These are phyloP conservation scores for Fistulinella prunicolor DNA, from an alignment of 768 basidiomycete species.

Conservation along the genomic window DNA sequence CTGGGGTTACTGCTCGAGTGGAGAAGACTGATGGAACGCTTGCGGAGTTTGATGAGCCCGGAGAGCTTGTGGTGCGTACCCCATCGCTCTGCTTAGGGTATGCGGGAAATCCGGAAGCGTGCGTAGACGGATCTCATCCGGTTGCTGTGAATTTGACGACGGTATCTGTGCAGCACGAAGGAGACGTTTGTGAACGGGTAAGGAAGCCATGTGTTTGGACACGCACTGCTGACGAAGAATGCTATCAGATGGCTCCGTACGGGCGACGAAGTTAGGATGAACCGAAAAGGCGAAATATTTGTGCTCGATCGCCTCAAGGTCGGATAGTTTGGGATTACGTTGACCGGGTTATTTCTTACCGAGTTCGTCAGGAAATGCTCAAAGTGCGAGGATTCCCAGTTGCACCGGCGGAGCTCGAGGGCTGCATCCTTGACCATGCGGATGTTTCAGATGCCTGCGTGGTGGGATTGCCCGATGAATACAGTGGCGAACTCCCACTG, in stretches of 20 bases:
- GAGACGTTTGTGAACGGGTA: slow-evolving; percentile 58
- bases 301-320: slow-evolving; percentile 76
- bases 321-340: neutral
- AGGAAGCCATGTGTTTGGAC: neutral
- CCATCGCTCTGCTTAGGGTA: slow-evolving; percentile 63
- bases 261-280: slow-evolving; percentile 67
- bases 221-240: neutral
- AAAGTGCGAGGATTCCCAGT: slow-evolving; percentile 61
- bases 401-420: slow-evolving; percentile 66
- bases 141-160: slow-evolving; percentile 5
- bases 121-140: slow-evolving; percentile 23
- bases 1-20: slow-evolving; percentile 55
- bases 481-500: slow-evolving; percentile 70
- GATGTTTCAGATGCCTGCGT: slow-evolving; percentile 63
- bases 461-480: slow-evolving; percentile 68
- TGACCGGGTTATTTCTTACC: neutral
- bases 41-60: slow-evolving; percentile 55
- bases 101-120: slow-evolving; percentile 58
- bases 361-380: slow-evolving; percentile 54
- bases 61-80: slow-evolving; percentile 58
- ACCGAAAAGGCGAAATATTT: slow-evolving; percentile 59
- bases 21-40: slow-evolving; percentile 56
- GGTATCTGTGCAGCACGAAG: slow-evolving; percentile 42
- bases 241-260: slow-evolving; percentile 58
- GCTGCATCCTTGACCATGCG: slow-evolving; percentile 57